A percentile compares a stretch with the other conserved stretches of the same genome.
Conservation (phyloP, 108 stramenopile genomes). For the Nitzschia sp. region DNA sequence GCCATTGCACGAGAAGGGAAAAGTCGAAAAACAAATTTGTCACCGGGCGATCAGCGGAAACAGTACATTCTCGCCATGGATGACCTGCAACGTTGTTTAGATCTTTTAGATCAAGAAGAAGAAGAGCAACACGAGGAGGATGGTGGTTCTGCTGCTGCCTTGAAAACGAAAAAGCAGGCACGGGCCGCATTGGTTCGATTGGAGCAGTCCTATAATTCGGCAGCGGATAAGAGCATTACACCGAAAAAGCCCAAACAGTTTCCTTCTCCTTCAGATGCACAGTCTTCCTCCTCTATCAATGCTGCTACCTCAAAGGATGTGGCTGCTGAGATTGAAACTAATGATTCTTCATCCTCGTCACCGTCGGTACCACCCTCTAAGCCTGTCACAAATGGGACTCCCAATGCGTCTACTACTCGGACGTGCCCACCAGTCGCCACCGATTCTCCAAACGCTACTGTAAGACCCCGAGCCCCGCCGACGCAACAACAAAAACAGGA, state of each 20-base stretch:
- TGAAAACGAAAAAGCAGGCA: not conserved
- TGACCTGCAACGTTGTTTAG: constrained; percentile 35
- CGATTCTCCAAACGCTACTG: not conserved
- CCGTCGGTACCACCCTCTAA: not conserved
- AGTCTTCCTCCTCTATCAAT: not conserved
- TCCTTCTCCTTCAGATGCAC: not conserved
- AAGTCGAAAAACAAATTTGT: not conserved
- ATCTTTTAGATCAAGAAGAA: constrained; percentile 9
- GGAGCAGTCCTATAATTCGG: not conserved
- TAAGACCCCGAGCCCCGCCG: not conserved
- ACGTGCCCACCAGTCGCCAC: not conserved
- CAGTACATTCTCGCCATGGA: constrained; percentile 24
- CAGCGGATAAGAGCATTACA: not conserved
- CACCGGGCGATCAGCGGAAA: not conserved
- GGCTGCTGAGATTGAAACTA: no score
- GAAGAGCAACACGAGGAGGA: not conserved
- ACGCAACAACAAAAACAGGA: constrained; percentile 24
- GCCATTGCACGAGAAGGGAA: constrained; percentile 41
- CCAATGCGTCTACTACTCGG: not conserved
- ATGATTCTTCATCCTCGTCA: not conserved
- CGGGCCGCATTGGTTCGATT: constrained; percentile 1
- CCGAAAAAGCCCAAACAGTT: not conserved
- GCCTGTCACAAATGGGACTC: not conserved
- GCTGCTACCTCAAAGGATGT: not conserved
- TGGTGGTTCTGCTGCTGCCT: not conserved